phyloP scores from a whole-genome alignment of 495 filamentous ascomycete genomes.

The Daldinia childiae region DNA sequence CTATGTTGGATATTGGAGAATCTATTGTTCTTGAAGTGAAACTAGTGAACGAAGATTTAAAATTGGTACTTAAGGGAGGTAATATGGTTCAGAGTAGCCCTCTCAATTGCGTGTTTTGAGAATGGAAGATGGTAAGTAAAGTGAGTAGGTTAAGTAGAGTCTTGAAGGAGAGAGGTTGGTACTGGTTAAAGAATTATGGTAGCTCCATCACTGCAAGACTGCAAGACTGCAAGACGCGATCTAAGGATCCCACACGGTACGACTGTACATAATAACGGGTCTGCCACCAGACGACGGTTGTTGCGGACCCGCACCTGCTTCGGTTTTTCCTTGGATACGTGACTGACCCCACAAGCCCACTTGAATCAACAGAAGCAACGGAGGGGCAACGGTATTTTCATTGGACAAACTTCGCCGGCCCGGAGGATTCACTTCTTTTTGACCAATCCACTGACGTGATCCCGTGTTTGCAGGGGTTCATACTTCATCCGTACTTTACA shows the following conservation, averaged over 20 bases:
- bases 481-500: slow-evolving; percentile 4
- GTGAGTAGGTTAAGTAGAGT: slow-evolving; percentile 9
- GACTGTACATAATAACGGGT: slow-evolving; percentile 17
- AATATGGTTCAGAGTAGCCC: slow-evolving; percentile 7
- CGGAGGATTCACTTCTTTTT: slow-evolving; percentile 18
- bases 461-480: slow-evolving; percentile 25
- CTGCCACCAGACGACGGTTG: slow-evolving; percentile 22
- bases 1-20: slow-evolving; percentile 20
- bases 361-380: slow-evolving; percentile 59
- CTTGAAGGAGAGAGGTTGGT: not conserved
- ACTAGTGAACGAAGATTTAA: slow-evolving; percentile 12
- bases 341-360: slow-evolving; percentile 38
- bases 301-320: slow-evolving; percentile 35
- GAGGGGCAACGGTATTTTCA: slow-evolving; percentile 55
- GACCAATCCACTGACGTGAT: slow-evolving; percentile 49
- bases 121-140: slow-evolving; percentile 11
- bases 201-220: slow-evolving; percentile 24
- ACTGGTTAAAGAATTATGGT: slow-evolving; percentile 12
- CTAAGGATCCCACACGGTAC: slow-evolving; percentile 35
- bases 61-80: slow-evolving; percentile 9
- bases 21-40: slow-evolving; percentile 32
- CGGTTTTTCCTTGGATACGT: slow-evolving; percentile 32
- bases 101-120: slow-evolving; percentile 19
- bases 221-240: slow-evolving; percentile 37
- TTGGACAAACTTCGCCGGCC: slow-evolving; percentile 46